These are phyloP conservation scores for Xylaria scruposa DNA, from an alignment of 495 filamentous ascomycete genomes.

Conservation along the genomic window DNA sequence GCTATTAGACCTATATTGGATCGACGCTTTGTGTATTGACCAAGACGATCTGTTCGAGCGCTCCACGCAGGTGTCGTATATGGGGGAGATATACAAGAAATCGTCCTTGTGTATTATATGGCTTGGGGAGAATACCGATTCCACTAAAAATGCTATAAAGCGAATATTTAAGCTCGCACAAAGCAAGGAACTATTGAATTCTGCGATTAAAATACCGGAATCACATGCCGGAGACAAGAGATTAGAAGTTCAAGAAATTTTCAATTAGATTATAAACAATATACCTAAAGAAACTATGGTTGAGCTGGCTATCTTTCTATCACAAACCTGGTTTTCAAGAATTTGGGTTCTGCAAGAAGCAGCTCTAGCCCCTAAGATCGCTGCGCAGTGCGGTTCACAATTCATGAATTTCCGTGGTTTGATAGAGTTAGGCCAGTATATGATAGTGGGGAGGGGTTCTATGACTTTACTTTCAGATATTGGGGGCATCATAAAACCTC, in stretches of 20 bases:
- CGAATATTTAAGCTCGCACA: not conserved
- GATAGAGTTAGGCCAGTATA: not conserved
- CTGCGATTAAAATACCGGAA: not conserved
- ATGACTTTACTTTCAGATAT: not conserved
- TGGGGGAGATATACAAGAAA: conserved; percentile 3
- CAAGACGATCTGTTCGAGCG: conserved; percentile 1
- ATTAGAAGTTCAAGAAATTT: not conserved
- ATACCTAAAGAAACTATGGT: not conserved
- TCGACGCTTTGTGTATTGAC: conserved; percentile 1
- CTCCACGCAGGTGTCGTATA: not conserved
- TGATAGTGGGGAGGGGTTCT: not conserved
- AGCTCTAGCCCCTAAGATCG: not conserved
- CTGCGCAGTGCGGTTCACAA: not conserved
- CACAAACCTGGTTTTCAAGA: not conserved
- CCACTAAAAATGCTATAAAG: not conserved
- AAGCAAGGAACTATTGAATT: not conserved
- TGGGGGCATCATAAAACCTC: not conserved
- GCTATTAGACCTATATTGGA: not conserved
- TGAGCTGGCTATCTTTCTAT: not conserved
- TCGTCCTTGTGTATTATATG: not conserved
- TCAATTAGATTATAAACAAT: not conserved
- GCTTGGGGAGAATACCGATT: not conserved
- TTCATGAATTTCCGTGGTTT: not conserved
- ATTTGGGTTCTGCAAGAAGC: not conserved
- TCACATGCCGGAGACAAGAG: not conserved